phyloP scores from a whole-genome alignment of 2,329 filamentous ascomycete species.

The Trichoderma sp. region DNA sequence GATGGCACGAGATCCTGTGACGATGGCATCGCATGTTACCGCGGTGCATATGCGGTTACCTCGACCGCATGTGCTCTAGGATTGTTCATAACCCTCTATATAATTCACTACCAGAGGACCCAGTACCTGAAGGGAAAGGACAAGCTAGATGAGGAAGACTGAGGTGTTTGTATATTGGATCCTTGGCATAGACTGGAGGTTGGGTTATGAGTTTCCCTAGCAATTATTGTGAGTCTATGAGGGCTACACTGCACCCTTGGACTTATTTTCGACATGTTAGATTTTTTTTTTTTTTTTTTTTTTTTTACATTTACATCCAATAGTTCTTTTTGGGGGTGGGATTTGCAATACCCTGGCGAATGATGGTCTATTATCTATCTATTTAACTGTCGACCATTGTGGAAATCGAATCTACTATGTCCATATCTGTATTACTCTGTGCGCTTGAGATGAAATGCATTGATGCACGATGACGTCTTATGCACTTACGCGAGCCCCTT shows the following conservation, averaged over 20 bases:
- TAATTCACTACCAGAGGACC: conserved; percentile 58
- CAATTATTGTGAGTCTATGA: neutral
- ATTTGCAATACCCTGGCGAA: neutral
- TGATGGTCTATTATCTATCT: neutral
- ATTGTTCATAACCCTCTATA: conserved; percentile 65
- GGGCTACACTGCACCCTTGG: neutral
- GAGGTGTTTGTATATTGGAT: neutral
- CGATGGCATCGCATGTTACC: conserved; percentile 78
- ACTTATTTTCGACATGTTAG: neutral
- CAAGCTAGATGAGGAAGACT: conserved; percentile 18
- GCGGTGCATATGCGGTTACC: conserved; percentile 75
- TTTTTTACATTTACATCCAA: neutral
- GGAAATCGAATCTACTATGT: neutral
- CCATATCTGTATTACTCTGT: neutral
- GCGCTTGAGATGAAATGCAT: neutral
- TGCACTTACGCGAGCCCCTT: neutral
- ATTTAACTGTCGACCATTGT: neutral
- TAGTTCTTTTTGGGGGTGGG: neutral
- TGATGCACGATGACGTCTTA: neutral
- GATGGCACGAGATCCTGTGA: conserved; percentile 71
- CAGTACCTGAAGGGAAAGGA: conserved; percentile 35
- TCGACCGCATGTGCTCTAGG: conserved; percentile 68
- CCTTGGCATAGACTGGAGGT: neutral
- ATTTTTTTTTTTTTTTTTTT: too few species aligned
- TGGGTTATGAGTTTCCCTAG: neutral